Evolutionary conservation across 805 yeast genomes (phyloP).

Genomic region (Ogataea sp.): DNA sequence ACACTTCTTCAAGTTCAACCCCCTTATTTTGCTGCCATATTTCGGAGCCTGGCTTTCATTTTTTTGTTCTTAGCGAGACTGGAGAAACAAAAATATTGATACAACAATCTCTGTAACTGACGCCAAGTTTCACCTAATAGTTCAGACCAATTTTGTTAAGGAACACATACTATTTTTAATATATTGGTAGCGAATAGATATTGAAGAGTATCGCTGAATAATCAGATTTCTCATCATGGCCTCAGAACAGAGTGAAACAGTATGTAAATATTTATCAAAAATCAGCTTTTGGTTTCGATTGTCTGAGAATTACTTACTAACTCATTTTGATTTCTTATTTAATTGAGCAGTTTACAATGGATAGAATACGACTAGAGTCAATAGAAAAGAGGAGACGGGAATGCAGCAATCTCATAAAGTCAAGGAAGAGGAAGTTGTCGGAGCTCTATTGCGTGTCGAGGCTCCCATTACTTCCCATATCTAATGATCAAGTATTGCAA

Average conservation of each 20-base stretch:
- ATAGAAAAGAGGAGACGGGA: constrained; percentile 35
- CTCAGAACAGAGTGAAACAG: not conserved
- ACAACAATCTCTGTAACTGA: too few species aligned
- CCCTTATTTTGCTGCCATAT: too few species aligned
- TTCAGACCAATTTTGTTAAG: too few species aligned
- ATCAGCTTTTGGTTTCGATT: too few species aligned
- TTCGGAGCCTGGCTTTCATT: too few species aligned
- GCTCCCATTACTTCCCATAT: constrained; percentile 38
- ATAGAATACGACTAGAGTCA: constrained; percentile 35
- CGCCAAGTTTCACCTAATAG: too few species aligned
- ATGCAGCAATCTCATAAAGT: constrained; percentile 35
- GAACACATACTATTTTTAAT: too few species aligned
- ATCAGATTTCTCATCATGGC: too few species aligned
- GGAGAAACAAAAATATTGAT: too few species aligned
- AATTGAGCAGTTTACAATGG: constrained; percentile 21
- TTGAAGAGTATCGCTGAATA: not conserved
- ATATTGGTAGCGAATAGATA: not conserved
- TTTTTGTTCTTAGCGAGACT: too few species aligned
- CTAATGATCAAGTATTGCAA: constrained; percentile 28
- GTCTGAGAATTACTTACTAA: too few species aligned
- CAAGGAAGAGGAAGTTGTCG: constrained; percentile 49
- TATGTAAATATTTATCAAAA: not conserved
- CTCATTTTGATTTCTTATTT: not conserved
- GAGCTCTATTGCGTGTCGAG: constrained; percentile 55
- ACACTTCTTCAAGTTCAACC: too few species aligned